phyloP scores from a whole-genome alignment of 345 rosid species.

The Arabidopsis arenosa region DNA sequence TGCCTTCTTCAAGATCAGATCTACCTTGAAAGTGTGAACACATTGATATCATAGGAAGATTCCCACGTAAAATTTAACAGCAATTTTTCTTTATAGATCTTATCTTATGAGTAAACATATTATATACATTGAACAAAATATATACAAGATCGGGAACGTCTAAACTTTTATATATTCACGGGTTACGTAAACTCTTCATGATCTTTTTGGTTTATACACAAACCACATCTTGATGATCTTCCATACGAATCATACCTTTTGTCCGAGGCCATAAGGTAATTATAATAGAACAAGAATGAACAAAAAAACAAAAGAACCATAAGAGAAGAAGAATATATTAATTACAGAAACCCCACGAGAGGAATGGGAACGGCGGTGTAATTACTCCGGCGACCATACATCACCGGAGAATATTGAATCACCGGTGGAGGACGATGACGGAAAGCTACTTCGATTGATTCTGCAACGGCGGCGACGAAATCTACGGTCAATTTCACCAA shows the following conservation, averaged over 20 bases:
- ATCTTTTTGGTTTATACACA: conserved; percentile 8
- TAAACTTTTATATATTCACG: conserved; percentile 30
- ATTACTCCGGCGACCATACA: conserved; percentile 39
- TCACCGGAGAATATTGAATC: conserved; percentile 6
- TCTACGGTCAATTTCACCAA: conserved; percentile 40
- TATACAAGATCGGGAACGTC: neutral
- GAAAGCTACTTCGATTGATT: conserved; percentile 44
- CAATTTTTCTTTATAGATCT: neutral
- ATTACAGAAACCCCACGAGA: conserved; percentile 42
- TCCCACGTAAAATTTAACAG: neutral
- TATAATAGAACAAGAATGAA: conserved; percentile 22
- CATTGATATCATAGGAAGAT: neutral
- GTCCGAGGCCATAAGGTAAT: conserved; percentile 11
- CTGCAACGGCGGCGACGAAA: conserved; percentile 44
- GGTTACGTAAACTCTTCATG: conserved; percentile 21
- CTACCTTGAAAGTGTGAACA: conserved; percentile 24
- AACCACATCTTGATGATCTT: conserved; percentile 26
- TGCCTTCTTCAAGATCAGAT: neutral
- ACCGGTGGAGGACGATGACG: conserved; percentile 43
- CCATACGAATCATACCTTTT: neutral
- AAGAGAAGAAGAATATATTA: conserved; percentile 16
- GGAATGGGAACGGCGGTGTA: conserved; percentile 41
- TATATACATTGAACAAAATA: neutral
- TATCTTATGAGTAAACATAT: neutral
- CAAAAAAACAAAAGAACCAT: neutral